phyloP scores from a whole-genome alignment of 805 yeast species.

The Metschnikowia arizonensis region DNA sequence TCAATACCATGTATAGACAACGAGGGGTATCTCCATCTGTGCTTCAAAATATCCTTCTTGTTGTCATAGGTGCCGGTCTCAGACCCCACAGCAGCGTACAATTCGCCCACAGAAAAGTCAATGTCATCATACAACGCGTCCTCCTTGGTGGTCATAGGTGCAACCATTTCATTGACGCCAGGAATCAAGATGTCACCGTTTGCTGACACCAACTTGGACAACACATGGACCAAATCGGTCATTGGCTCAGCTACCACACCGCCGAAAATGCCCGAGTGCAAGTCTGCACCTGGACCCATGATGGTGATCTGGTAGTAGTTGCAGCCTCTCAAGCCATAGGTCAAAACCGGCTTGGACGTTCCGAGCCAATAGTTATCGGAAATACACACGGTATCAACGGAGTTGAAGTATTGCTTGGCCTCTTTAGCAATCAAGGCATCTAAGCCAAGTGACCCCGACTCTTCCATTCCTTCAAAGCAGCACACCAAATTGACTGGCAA shows the following conservation, averaged over 20 bases:
- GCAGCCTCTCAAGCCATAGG: slow-evolving; percentile 96
- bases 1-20: slow-evolving; percentile 94
- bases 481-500: slow-evolving; percentile 89
- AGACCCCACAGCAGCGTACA: slow-evolving; percentile 86
- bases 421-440: slow-evolving; percentile 79
- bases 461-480: slow-evolving; percentile 99
- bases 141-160: slow-evolving; percentile 83
- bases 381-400: slow-evolving; percentile 91
- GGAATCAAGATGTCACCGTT: slow-evolving; percentile 82
- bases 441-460: slow-evolving; percentile 89
- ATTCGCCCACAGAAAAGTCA: slow-evolving; percentile 78
- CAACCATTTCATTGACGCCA: slow-evolving; percentile 91
- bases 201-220: slow-evolving; percentile 73
- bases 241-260: slow-evolving; percentile 97
- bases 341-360: slow-evolving; percentile 91
- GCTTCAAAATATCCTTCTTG: slow-evolving; percentile 87
- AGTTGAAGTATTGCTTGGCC: slow-evolving; percentile 75
- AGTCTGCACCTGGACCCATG: slow-evolving; percentile 92
- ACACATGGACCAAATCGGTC: slow-evolving; percentile 80
- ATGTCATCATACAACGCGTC: slow-evolving; percentile 74
- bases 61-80: slow-evolving; percentile 71
- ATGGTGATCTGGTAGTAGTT: slow-evolving; percentile 82
- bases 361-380: slow-evolving; percentile 99
- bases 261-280: slow-evolving; percentile 96
- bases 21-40: slow-evolving; percentile 98